Base-by-base conservation (phyloP, 441 rosid species). In the Manihot esculenta region DNA sequence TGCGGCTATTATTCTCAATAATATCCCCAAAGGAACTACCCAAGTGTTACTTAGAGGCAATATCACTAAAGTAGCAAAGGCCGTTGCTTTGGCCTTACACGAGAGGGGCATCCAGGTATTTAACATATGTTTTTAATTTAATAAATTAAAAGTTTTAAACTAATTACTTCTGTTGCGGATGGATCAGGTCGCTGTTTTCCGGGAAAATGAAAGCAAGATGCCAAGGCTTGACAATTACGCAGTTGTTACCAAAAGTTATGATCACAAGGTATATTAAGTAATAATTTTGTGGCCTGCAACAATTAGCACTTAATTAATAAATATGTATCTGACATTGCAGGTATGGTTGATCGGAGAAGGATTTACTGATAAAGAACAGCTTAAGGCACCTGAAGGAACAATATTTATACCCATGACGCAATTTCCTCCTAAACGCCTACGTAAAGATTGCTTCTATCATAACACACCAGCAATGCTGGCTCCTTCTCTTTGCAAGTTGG, bases 341-440 rank as follows among this genome's bases (percentile, higher is more conserved):
- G 72, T 85, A 45, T 87, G 91, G 94, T 50, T 89, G 50, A 86
- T 85, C 65, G 91, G 89, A 81, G 86, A 83, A 73, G 85, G 80
- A 24, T 27, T 87, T 66, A 79, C 68, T 11, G 76, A 72, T 41
- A 72, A 80, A 67, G 94, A 85, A 66, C 87, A 83, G 71, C 60
- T 56, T 47, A 77, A 68, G 79, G 94, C 91, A 35, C 27, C 64
- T 13, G 69, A 78, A 70, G 84, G 87, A 72, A 83, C 91, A 9
- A 1, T 71, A 1, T 89, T 85, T 77, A 77, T 88, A 74, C 87
- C 88, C 4, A 83, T 73, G 53, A 71, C 89, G 24, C 85, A 80
- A 8, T 81, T 86, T 66, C 89, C 88, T 24, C 89, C 87, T n/a
- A 81, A 62, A 21, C 54, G 72, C 70, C 6, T 68, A 17, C 76